Conservation (phyloP, 345 rosid genomes). For the Lepidium africanum region DNA sequence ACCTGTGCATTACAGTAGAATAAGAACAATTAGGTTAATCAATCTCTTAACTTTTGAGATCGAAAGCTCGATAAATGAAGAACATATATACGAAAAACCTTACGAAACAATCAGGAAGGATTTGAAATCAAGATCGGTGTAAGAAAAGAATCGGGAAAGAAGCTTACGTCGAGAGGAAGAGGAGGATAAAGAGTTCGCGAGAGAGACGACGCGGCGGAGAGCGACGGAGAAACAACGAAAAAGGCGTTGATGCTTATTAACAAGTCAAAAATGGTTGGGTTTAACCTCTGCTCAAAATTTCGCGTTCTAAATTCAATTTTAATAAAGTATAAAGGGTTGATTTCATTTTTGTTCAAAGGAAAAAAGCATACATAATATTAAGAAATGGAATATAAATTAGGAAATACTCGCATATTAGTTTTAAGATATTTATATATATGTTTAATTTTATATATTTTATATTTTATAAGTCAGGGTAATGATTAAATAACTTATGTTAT, state of each 20-base stretch:
- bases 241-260: constrained; percentile 1
- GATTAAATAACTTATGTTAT: no score
- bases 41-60: neutral
- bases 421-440: no score
- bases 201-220: constrained; percentile 13
- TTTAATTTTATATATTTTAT: no score
- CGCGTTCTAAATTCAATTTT: no score
- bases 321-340: no score
- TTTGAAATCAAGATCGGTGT: neutral
- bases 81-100: neutral
- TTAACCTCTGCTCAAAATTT: no score
- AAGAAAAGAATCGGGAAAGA: neutral
- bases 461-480: no score
- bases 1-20: neutral
- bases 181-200: neutral
- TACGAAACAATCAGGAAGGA: neutral
- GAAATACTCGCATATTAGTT: no score
- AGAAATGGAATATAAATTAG: no score
- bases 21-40: neutral
- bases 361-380: no score
- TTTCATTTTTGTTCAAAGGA: no score
- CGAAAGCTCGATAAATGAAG: neutral
- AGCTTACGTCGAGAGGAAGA: neutral
- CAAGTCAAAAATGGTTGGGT: constrained; percentile 18
- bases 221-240: neutral